Evolutionary conservation across 2,329 filamentous ascomycete genomes (phyloP), one percentile per base, ranked within the genome.

Genomic region (Didymosphaeria variabile): DNA sequence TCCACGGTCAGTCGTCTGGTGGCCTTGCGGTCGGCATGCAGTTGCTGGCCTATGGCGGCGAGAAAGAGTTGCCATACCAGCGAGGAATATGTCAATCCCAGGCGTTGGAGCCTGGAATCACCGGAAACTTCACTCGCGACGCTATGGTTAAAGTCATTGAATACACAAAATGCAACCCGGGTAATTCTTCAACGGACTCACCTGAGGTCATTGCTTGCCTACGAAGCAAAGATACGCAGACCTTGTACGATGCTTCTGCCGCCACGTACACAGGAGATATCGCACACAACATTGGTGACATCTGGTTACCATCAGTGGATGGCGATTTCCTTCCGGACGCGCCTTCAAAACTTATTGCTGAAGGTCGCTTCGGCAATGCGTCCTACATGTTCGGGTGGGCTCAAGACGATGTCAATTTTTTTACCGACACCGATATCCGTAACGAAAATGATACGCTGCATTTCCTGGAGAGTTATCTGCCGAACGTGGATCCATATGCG

Each of bases 221-320:
- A 9, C 80, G 84, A 3, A 53, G 62, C 10, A 71, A 84, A 36
- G 78, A 81, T 57, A 83, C 76, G 57, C 68, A 79, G 1, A 76
- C 76, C 0, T 72, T 87, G 5, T 73, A 85, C 17, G 74, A 81
- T 45, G 79, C 82, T 0, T 80, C 83, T 0, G 65, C 82, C n/a
- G 67, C 73, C 0, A 84, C 82, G 0, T 81, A 83, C 56, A 46
- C 62, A 9, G 68, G 64, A 5, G 81, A 80, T 52, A 75, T 79
- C 17, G 62, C 55, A 2, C 69, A 74, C 42, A 79, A 78, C 45
- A 67, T 77, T 54, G 84, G 84, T 13, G 84, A 86, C 57, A 79
- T 84, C 53, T 86, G 82, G 80, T 42, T 85, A 0, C 84, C 84
- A 0, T 78, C 74, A 0, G 81, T 85, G 0, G 83, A 86, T 60